These are phyloP conservation scores for Boletus sp. DNA, from an alignment of 768 basidiomycete species.

Conservation along the genomic window DNA sequence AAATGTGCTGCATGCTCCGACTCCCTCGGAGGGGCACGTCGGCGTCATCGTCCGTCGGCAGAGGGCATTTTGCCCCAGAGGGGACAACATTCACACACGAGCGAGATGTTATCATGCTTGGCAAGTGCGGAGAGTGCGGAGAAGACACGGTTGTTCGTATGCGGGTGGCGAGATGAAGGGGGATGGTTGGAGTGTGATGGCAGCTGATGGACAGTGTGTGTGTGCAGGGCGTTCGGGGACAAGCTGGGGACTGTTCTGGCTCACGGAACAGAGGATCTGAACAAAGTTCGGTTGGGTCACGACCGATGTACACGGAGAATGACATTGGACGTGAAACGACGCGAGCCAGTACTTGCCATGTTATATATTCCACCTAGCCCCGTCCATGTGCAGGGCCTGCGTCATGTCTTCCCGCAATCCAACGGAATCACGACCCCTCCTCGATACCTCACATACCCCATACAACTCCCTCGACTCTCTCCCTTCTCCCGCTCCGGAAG, in stretches of 20 bases:
- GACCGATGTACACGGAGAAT: slow-evolving; percentile 33
- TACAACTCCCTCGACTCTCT: slow-evolving; percentile 44
- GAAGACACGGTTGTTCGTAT: not conserved
- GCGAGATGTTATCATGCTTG: not conserved
- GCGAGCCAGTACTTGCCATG: slow-evolving; percentile 10
- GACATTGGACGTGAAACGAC: slow-evolving; percentile 27
- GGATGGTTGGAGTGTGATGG: not conserved
- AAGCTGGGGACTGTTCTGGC: not conserved
- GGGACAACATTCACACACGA: slow-evolving; percentile 1
- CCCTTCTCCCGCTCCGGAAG: slow-evolving; percentile 28
- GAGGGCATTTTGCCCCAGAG: not conserved
- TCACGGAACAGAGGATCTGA: not conserved
- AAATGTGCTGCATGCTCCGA: too few species aligned
- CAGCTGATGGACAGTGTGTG: not conserved
- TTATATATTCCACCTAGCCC: slow-evolving; percentile 22
- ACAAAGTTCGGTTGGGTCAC: slow-evolving; percentile 14
- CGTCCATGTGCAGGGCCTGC: not conserved
- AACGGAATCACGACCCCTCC: slow-evolving; percentile 57
- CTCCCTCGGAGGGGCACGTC: slow-evolving; percentile 3
- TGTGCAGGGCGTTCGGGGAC: not conserved
- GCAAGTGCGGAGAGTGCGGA: slow-evolving; percentile 12
- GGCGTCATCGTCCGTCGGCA: slow-evolving; percentile 6
- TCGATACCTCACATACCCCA: slow-evolving; percentile 34
- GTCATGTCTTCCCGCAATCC: slow-evolving; percentile 33
- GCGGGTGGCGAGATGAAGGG: not conserved